phyloP scores from a whole-genome alignment of 306 rosid species.

The barrel medic (Medicago truncatula) region DNA sequence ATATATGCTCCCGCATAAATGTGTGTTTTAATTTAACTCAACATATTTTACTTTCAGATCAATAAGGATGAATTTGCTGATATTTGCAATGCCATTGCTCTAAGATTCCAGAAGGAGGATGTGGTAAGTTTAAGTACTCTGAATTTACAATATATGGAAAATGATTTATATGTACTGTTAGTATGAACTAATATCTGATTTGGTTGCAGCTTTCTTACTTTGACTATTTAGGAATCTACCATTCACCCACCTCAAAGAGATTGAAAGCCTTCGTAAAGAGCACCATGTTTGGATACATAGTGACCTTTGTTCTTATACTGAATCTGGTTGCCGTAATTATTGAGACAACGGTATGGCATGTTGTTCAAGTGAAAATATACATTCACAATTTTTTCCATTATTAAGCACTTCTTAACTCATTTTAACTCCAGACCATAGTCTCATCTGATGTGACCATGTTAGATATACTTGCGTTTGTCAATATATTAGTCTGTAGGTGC shows the following conservation, averaged over 20 bases:
- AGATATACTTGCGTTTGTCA: constrained; percentile 24
- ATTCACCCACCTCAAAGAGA: constrained; percentile 58
- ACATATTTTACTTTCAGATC: constrained; percentile 58
- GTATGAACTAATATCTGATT: constrained; percentile 39
- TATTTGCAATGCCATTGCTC: constrained; percentile 92
- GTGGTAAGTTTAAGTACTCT: constrained; percentile 58
- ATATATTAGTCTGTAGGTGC: constrained; percentile 22
- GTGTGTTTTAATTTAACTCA: constrained; percentile 32
- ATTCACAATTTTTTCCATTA: constrained; percentile 14
- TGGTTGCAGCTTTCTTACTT: constrained; percentile 82
- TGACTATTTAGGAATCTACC: constrained; percentile 67
- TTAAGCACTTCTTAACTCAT: constrained; percentile 8
- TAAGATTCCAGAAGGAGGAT: constrained; percentile 85
- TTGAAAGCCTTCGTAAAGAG: constrained; percentile 75
- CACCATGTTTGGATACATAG: constrained; percentile 80
- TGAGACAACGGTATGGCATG: constrained; percentile 89
- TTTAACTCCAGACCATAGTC: constrained; percentile 2
- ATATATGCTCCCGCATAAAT: background rate
- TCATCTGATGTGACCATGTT: constrained; percentile 28
- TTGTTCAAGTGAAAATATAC: constrained; percentile 21
- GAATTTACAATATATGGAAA: constrained; percentile 33
- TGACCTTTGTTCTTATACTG: constrained; percentile 79
- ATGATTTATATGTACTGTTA: constrained; percentile 23
- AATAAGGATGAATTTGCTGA: constrained; percentile 86
- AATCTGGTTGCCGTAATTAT: constrained; percentile 80